These are phyloP conservation scores for Phytophthora aleatoria DNA, from an alignment of 352 stramenopile species.

Conservation along the genomic window DNA sequence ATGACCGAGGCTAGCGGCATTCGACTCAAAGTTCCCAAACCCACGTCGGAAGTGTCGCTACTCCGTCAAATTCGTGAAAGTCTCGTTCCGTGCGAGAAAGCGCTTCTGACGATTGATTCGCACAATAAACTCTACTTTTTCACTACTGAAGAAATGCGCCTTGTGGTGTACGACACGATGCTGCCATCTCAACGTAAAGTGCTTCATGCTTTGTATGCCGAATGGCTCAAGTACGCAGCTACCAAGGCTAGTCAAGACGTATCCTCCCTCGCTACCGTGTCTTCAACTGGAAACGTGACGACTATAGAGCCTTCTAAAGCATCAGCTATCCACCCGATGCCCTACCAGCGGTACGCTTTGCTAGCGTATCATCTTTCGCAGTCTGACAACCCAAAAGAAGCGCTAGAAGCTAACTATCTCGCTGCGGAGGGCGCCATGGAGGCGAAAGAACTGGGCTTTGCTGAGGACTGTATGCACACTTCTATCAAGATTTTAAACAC, in stretches of 20 bases:
- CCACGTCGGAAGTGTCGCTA: slow-evolving; percentile 45
- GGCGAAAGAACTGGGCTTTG: slow-evolving; percentile 63
- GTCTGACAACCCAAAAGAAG: slow-evolving; percentile 51
- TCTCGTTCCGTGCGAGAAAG: slow-evolving; percentile 67
- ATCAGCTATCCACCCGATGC: slow-evolving; percentile 20
- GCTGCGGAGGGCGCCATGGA: slow-evolving; percentile 63
- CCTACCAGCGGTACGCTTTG: slow-evolving; percentile 64
- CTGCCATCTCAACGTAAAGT: slow-evolving; percentile 67
- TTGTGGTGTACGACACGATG: slow-evolving; percentile 58
- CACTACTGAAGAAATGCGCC: slow-evolving; percentile 66
- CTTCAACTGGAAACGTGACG: slow-evolving; percentile 15
- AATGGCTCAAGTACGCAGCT: slow-evolving; percentile 51
- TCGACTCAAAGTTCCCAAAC: slow-evolving; percentile 43
- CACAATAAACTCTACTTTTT: slow-evolving; percentile 58
- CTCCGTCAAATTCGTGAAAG: slow-evolving; percentile 63
- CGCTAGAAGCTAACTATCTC: slow-evolving; percentile 67
- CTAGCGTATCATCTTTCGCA: slow-evolving; percentile 72
- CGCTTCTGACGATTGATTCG: slow-evolving; percentile 45
- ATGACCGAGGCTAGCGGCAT: slow-evolving; percentile 33
- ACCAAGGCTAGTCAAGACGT: slow-evolving; percentile 5
- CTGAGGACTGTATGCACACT: slow-evolving; percentile 77
- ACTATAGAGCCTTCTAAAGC: neutral
- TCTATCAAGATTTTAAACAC: slow-evolving; percentile 70
- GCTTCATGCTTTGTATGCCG: slow-evolving; percentile 65
- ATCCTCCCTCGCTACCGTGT: slow-evolving; percentile 9